Evolutionary conservation across 2,329 filamentous ascomycete genomes (phyloP).

Genomic region (Elsinoe perseae): DNA sequence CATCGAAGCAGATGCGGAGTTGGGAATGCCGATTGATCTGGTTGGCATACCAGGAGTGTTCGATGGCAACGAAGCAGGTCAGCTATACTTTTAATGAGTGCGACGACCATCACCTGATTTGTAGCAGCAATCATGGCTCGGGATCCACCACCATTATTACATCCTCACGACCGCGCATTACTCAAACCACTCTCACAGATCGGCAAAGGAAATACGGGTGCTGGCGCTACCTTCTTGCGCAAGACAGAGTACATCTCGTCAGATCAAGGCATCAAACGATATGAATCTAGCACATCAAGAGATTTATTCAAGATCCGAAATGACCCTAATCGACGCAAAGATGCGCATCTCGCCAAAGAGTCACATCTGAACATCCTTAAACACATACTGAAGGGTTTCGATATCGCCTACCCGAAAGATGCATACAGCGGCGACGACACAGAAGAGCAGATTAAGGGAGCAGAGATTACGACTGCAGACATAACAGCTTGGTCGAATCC

Average conservation of each 20-base stretch:
- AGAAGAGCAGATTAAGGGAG: constrained; percentile 45
- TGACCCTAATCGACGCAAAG: constrained; percentile 34
- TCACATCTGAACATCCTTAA: constrained; percentile 55
- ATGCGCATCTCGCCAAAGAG: constrained; percentile 39
- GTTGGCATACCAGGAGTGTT: constrained; percentile 93
- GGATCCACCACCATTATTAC: constrained; percentile 60
- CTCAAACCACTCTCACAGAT: constrained; percentile 76
- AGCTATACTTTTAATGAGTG: constrained; percentile 23
- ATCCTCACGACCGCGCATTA: constrained; percentile 76
- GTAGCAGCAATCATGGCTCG: constrained; percentile 53
- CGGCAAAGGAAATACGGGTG: constrained; percentile 71
- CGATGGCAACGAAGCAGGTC: constrained; percentile 89
- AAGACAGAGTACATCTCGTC: constrained; percentile 89
- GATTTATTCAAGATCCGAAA: constrained; percentile 39
- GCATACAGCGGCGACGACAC: constrained; percentile 61
- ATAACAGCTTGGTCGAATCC: constrained; percentile 53
- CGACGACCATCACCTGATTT: neutral
- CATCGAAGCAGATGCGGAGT: constrained; percentile 93
- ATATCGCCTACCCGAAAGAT: constrained; percentile 56
- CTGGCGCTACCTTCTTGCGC: constrained; percentile 84
- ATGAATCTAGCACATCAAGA: constrained; percentile 49
- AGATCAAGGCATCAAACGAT: constrained; percentile 35
- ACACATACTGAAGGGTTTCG: constrained; percentile 56
- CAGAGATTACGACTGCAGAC: constrained; percentile 47
- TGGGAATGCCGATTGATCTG: constrained; percentile 94